Conservation (phyloP, 495 filamentous ascomycete species). For the Hyaloscypha finlandica region DNA sequence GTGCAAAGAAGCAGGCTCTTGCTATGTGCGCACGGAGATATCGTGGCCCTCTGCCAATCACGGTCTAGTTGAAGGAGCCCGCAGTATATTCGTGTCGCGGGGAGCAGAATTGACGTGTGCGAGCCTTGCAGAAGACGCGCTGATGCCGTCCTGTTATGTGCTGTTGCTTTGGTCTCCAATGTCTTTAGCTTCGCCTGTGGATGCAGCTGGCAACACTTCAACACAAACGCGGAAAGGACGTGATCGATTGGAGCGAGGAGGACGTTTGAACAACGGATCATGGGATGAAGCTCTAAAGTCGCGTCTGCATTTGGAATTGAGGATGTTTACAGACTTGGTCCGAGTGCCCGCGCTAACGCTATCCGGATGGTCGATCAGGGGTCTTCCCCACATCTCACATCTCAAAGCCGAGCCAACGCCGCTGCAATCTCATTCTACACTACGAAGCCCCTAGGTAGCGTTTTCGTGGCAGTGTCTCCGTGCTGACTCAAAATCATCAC, state of each 20-base stretch:
- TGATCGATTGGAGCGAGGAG: neutral
- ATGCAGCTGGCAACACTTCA: neutral
- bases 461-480: neutral
- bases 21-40: neutral
- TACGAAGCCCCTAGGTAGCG: too few species aligned
- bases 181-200: neutral
- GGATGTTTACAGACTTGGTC: conserved; percentile 10
- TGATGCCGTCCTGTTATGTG: neutral
- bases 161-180: neutral
- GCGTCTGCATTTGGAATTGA: conserved; percentile 9
- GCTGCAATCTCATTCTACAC: too few species aligned
- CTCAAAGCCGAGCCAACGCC: neutral
- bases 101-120: neutral
- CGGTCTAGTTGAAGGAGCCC: neutral
- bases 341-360: neutral
- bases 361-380: neutral
- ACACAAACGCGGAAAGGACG: neutral
- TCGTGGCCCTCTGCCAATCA: neutral
- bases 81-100: neutral
- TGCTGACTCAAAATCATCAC: neutral
- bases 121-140: neutral
- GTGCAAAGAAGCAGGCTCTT: neutral
- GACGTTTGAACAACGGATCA: neutral
- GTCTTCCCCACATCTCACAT: neutral
- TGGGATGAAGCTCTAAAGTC: conserved; percentile 12